Conservation (phyloP, 2,329 filamentous ascomycete species). For the Dothideomycetes sp. region DNA sequence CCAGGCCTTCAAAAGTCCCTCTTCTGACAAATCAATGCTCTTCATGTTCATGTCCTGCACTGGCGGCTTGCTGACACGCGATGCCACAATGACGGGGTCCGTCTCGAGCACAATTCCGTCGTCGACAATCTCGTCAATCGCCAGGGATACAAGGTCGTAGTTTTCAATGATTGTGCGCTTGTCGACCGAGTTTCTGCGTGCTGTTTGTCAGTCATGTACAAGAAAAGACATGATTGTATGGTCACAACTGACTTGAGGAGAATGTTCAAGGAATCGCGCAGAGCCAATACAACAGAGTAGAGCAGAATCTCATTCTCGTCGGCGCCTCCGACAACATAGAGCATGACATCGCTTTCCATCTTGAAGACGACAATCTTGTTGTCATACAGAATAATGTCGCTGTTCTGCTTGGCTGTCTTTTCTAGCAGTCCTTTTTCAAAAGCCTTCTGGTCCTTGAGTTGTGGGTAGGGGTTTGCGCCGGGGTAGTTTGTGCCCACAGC, state of each 20-base stretch:
- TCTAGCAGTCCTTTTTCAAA: conserved; percentile 95
- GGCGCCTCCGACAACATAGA: conserved; percentile 80
- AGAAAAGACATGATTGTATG: background rate
- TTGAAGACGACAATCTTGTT: conserved; percentile 96
- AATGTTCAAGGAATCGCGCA: conserved; percentile 82
- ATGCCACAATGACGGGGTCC: conserved; percentile 86
- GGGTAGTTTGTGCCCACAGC: conserved; percentile 49
- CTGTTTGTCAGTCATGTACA: conserved; percentile 15
- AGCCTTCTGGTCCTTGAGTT: conserved; percentile 84
- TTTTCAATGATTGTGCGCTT: conserved; percentile 98
- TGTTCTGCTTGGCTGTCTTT: conserved; percentile 92
- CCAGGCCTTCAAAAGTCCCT: conserved; percentile 87
- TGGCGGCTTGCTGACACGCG: conserved; percentile 84
- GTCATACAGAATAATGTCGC: conserved; percentile 95
- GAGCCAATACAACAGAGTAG: conserved; percentile 82
- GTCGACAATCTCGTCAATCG: conserved; percentile 90
- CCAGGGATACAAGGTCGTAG: conserved; percentile 90
- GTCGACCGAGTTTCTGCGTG: conserved; percentile 76
- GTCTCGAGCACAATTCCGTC: conserved; percentile 96
- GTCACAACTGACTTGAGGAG: conserved; percentile 68
- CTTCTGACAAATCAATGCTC: conserved; percentile 90
- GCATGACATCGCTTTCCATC: conserved; percentile 93
- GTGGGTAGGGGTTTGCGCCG: conserved; percentile 70
- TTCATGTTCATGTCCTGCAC: conserved; percentile 80
- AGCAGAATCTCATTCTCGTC: conserved; percentile 97